Conservation (phyloP, 768 basidiomycete genomes). For the Collybiopsis confluens region DNA sequence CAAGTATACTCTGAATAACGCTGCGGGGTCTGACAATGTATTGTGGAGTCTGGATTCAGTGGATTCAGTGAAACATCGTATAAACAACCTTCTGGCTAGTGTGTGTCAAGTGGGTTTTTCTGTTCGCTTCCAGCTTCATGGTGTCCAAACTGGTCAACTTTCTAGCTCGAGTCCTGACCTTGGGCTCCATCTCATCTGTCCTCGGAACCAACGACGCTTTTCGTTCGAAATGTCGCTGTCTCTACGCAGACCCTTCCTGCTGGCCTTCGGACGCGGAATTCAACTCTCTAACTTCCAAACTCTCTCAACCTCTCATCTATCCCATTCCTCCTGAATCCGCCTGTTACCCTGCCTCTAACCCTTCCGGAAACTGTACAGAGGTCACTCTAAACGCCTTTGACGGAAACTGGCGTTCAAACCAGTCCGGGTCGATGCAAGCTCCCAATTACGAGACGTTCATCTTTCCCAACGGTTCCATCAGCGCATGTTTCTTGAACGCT, state of each 20-base stretch:
- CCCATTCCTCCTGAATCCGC: conserved; percentile 35
- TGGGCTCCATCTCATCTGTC: neutral
- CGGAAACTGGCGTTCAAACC: conserved; percentile 36
- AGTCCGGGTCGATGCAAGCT: conserved; percentile 35
- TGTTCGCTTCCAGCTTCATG: too few species aligned
- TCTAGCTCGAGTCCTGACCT: neutral
- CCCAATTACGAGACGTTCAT: conserved; percentile 28
- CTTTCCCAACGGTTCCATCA: conserved; percentile 42
- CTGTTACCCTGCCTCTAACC: conserved; percentile 33
- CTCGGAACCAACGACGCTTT: neutral
- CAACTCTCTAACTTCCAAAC: conserved; percentile 23
- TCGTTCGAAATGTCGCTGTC: conserved; percentile 29
- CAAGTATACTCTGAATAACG: too few species aligned
- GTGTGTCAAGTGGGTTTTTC: too few species aligned
- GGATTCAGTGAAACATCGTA: too few species aligned
- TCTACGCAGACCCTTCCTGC: conserved; percentile 32
- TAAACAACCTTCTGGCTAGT: too few species aligned
- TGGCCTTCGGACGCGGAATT: conserved; percentile 38
- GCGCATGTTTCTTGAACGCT: conserved; percentile 48
- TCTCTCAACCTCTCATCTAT: conserved; percentile 41
- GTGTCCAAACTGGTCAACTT: too few species aligned
- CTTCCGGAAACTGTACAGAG: conserved; percentile 34
- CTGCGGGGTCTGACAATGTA: too few species aligned
- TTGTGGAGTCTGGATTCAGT: too few species aligned
- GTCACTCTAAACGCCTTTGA: conserved; percentile 23